Percentiles rank a stretch among this genome's conserved stretches.
phyloP scores from a whole-genome alignment of 352 stramenopile species.

The Pythium insidiosum region DNA sequence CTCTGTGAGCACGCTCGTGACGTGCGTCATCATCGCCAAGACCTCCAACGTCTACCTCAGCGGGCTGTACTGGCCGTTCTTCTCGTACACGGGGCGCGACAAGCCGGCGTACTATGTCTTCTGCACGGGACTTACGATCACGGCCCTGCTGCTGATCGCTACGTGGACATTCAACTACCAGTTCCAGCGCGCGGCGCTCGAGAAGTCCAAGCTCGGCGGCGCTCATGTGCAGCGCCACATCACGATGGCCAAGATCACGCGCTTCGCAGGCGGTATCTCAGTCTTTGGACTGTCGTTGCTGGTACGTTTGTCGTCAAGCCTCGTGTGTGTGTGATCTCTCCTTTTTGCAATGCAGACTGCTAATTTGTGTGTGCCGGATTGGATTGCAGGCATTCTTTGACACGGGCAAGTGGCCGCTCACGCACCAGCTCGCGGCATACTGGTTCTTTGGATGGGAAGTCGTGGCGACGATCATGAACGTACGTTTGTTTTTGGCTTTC shows the following conservation, averaged over 20 bases:
- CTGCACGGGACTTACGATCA: conserved; percentile 18
- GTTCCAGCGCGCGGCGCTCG: too few species aligned
- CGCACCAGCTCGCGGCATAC: conserved; percentile 36
- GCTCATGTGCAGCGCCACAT: conserved; percentile 14
- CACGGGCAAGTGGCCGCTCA: conserved; percentile 27
- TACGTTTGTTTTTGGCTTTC: conserved; percentile 10
- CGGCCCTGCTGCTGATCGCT: conserved; percentile 22
- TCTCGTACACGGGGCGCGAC: conserved; percentile 54
- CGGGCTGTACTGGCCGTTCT: conserved; percentile 45
- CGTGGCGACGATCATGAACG: conserved; percentile 38
- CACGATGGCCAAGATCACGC: conserved; percentile 16
- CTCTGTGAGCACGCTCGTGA: conserved; percentile 30
- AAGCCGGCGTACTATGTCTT: conserved; percentile 33
- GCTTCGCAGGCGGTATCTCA: conserved; percentile 25
- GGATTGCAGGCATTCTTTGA: conserved; percentile 31
- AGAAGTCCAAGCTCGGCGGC: conserved; percentile 2
- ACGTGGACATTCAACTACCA: conserved; percentile 38
- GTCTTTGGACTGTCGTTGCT: conserved; percentile 41
- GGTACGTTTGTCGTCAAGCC: too few species aligned
- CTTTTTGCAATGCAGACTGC: not conserved
- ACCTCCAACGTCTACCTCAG: conserved; percentile 32
- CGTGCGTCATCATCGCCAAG: conserved; percentile 37
- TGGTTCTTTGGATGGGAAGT: conserved; percentile 57
- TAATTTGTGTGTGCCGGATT: conserved; percentile 3
- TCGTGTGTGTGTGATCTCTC: too few species aligned